Evolutionary conservation across 2,329 filamentous ascomycete species (phyloP), one percentile per base, ranked within the genome.

Genomic region (Alternaria atra): DNA sequence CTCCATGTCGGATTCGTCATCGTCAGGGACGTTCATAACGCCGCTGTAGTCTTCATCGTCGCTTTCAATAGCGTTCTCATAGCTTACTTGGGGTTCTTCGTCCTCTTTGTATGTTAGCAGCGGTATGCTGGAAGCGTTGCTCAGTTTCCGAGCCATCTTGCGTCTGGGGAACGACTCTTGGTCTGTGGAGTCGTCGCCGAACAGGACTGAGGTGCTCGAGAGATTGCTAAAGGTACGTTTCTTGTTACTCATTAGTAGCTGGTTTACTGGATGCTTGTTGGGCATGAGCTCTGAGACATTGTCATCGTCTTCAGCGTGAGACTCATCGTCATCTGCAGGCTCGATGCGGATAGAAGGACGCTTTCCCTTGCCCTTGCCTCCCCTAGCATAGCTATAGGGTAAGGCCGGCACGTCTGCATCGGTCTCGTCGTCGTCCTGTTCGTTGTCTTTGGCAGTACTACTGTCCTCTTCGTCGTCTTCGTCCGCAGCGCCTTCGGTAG

Each of bases 1-100:
- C 66, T 91, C 87, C 77, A 94, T 90, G 76, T 94, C 91, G 65
- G 92, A 90, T 64, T 94, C 91, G 10, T 88, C 90, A 43, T 76
- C 73, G 70, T 94, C 91, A 68, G 87, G 91, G 62, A 96, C 90
- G 52, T 93, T 87, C 74, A 94, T 91, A 61, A 96, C 90, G 37
- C 88, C 90, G 54, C 85, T 87, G 71, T 93, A 91, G 61, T 90
- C 87, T 64, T 80, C 78, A 64, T 79, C 77, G 52, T 79, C 76
- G 56, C 70, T 75, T 52, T 77, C 75, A 52, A 79, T 77, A 44
- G 74, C 76, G 66, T 78, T 76, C 46, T 79, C 77, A 63, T 67
- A 64, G n/a, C 65, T 60, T 50, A 66, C 52, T 55, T 65, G 61
- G 13, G 58, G 43, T 8, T 63, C 58, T 34, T 71, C 65, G 60